A percentile compares a stretch with the other conserved stretches of the same genome.
phyloP scores from a whole-genome alignment of 305 asterid genomes.

The Fraxinus velutina region DNA sequence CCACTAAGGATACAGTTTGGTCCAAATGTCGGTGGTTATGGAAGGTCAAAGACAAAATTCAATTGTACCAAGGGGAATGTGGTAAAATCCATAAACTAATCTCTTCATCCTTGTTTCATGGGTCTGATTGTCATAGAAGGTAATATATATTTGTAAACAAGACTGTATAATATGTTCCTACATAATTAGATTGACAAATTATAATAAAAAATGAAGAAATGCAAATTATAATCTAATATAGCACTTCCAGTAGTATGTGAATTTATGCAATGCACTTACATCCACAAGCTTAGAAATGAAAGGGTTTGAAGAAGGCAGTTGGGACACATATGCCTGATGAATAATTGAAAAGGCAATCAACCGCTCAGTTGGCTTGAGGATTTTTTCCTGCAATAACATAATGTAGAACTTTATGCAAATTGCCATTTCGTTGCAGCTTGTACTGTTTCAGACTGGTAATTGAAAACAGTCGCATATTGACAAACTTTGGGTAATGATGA shows the following conservation, averaged over 20 bases:
- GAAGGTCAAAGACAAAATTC: constrained; percentile 13
- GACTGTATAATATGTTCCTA: background rate
- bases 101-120: background rate
- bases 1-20: background rate
- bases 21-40: background rate
- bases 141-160: background rate
- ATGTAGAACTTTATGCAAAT: constrained; percentile 13
- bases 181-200: background rate
- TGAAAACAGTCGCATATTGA: constrained; percentile 5
- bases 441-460: background rate
- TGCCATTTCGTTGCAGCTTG: background rate
- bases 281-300: constrained; percentile 63
- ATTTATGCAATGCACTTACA: constrained; percentile 45
- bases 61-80: background rate
- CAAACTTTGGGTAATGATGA: background rate
- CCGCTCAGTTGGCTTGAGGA: constrained; percentile 59
- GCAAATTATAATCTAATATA: background rate
- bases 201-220: background rate
- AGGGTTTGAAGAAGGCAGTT: constrained; percentile 66
- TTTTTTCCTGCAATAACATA: constrained; percentile 50
- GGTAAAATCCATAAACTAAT: background rate
- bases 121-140: background rate
- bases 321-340: constrained; percentile 67
- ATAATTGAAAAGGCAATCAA: constrained; percentile 71
- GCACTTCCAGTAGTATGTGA: constrained; percentile 12